phyloP scores from a whole-genome alignment of 192 early-diverging fungal species.

The Umbelopsis sp. region DNA sequence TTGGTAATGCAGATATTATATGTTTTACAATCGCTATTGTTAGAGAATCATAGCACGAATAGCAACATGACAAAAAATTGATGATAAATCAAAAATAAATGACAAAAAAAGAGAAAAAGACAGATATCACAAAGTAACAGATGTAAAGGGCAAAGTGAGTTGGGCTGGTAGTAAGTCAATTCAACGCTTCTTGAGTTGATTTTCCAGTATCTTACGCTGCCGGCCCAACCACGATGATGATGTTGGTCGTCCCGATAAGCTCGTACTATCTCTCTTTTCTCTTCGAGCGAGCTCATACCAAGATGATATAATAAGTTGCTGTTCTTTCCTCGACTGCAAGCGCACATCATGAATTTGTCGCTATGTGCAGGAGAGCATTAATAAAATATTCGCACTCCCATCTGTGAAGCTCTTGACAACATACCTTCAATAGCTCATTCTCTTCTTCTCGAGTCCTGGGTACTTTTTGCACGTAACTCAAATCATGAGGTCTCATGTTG shows the following conservation, averaged over 20 bases:
- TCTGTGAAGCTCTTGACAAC: not conserved
- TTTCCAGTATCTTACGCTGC: conserved; percentile 65
- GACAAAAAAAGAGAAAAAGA: no score
- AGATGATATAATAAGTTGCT: conserved; percentile 80
- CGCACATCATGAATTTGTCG: conserved; percentile 69
- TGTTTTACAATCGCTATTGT: no score
- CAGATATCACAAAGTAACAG: not conserved
- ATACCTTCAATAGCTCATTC: conserved; percentile 39
- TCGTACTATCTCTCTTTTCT: conserved; percentile 57
- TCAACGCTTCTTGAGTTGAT: conserved; percentile 51
- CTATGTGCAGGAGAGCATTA: conserved; percentile 45
- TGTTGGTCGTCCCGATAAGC: conserved; percentile 53
- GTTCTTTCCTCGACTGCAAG: conserved; percentile 74
- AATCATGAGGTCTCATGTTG: conserved; percentile 17
- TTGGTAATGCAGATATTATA: no score
- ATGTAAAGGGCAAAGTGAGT: not conserved
- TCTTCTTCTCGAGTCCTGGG: conserved; percentile 42
- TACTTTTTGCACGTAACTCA: conserved; percentile 6
- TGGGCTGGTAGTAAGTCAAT: not conserved
- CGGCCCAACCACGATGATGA: conserved; percentile 68
- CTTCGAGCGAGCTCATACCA: conserved; percentile 66
- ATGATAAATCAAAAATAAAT: no score
- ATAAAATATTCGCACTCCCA: conserved; percentile 14
- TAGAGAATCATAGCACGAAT: no score
- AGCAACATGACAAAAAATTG: no score